These are phyloP conservation scores for Claviceps pazoutovae DNA, from an alignment of 2,329 filamentous ascomycete species.

Conservation along the genomic window DNA sequence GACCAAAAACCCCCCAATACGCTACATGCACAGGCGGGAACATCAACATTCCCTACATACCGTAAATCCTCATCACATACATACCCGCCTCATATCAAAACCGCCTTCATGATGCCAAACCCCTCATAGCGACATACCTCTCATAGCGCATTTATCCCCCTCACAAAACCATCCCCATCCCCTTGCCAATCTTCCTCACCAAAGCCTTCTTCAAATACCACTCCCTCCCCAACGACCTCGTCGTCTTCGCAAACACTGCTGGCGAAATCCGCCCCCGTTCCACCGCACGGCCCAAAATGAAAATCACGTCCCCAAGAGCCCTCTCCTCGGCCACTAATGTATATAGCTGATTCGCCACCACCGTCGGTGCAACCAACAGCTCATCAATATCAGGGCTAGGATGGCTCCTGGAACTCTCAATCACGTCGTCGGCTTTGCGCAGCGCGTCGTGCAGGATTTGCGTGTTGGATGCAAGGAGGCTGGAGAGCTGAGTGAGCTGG, in stretches of 20 bases:
- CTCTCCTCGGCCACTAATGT: conserved; percentile 77
- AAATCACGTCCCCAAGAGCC: conserved; percentile 74
- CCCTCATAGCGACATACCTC: too few species aligned
- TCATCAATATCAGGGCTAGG: conserved; percentile 72
- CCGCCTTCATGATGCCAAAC: too few species aligned
- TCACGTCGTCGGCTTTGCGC: conserved; percentile 62
- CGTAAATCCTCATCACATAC: too few species aligned
- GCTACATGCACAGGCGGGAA: too few species aligned
- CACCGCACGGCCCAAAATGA: conserved; percentile 61
- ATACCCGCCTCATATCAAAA: background rate
- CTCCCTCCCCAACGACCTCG: conserved; percentile 59
- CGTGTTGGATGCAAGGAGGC: conserved; percentile 62
- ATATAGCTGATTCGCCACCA: conserved; percentile 88
- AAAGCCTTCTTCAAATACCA: conserved; percentile 76
- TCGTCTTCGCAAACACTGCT: conserved; percentile 67
- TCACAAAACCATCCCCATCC: conserved; percentile 49
- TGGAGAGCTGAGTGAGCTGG: conserved; percentile 55
- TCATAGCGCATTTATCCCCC: background rate
- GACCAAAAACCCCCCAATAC: too few species aligned
- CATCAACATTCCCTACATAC: too few species aligned
- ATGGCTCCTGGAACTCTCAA: conserved; percentile 56
- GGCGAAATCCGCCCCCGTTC: conserved; percentile 58
- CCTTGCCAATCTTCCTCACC: conserved; percentile 60
- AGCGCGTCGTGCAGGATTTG: conserved; percentile 65
- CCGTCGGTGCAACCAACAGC: conserved; percentile 80